These are phyloP conservation scores for Suillus subaureus DNA, from an alignment of 768 basidiomycete genomes.

Conservation along the genomic window DNA sequence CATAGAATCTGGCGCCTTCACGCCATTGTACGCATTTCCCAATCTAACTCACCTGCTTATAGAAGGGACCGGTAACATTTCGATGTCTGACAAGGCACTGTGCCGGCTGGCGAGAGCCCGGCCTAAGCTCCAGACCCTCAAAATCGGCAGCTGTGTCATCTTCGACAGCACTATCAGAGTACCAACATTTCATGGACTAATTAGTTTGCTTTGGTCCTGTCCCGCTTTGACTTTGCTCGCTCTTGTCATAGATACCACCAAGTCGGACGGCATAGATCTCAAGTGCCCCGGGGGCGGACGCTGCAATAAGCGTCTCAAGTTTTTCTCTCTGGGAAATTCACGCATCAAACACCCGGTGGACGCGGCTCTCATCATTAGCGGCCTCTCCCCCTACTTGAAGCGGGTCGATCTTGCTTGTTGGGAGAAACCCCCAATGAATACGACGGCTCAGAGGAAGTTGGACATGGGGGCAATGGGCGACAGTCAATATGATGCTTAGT, in stretches of 20 bases:
- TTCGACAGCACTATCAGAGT: slow-evolving; percentile 11
- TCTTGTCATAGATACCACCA: slow-evolving; percentile 24
- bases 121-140: slow-evolving; percentile 24
- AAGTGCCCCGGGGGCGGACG: neutral
- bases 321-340: slow-evolving; percentile 26
- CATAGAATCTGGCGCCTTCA: neutral
- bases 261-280: neutral
- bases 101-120: slow-evolving; percentile 21
- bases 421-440: slow-evolving; percentile 16
- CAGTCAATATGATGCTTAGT: neutral
- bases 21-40: neutral
- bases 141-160: slow-evolving; percentile 16
- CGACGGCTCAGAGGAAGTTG: neutral
- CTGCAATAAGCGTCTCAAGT: neutral
- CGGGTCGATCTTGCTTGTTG: slow-evolving; percentile 25
- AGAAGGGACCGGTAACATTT: slow-evolving; percentile 15
- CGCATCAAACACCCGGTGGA: slow-evolving; percentile 13
- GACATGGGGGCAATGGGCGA: neutral
- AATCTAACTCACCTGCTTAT: neutral
- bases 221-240: slow-evolving; percentile 18
- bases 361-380: slow-evolving; percentile 16
- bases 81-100: slow-evolving; percentile 20
- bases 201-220: slow-evolving; percentile 17
- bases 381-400: slow-evolving; percentile 23
- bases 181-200: slow-evolving; percentile 22